Conservation (phyloP, 2,329 filamentous ascomycete genomes). For the Scedosporium aurantiacum region DNA sequence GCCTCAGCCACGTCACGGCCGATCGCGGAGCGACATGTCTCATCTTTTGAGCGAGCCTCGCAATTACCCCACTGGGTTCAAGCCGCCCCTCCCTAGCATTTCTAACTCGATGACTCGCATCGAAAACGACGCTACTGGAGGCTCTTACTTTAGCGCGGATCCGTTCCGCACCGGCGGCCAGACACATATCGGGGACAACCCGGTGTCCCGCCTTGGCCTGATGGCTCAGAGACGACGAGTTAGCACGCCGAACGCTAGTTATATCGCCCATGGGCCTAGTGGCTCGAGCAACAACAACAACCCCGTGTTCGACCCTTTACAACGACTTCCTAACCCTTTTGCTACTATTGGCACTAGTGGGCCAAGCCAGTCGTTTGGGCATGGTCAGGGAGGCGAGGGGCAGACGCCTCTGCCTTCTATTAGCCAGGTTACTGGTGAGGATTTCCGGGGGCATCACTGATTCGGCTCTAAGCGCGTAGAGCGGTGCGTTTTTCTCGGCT, state of each 20-base stretch:
- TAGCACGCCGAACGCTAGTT: background rate
- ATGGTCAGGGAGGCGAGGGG: background rate
- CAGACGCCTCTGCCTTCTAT: background rate
- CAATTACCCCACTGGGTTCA: background rate
- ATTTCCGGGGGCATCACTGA: background rate
- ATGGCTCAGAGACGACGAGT: background rate
- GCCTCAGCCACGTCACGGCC: background rate
- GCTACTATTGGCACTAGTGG: background rate
- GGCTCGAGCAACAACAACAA: background rate
- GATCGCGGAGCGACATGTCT: constrained; percentile 5
- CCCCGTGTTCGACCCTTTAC: background rate
- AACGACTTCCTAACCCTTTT: background rate
- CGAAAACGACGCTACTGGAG: background rate
- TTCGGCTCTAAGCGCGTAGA: too few relatives aligned
- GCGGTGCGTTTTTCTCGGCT: too few relatives aligned
- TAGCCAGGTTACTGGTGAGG: background rate
- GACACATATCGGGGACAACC: background rate
- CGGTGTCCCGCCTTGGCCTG: background rate
- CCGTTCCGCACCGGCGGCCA: background rate
- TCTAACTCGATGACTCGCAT: background rate
- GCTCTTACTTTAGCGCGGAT: background rate
- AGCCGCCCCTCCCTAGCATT: background rate
- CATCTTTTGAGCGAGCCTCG: background rate
- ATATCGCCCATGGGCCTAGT: background rate
- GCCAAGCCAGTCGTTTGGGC: background rate